Conservation (phyloP, 2,329 filamentous ascomycete species). For the Trichoderma endophyticum region DNA sequence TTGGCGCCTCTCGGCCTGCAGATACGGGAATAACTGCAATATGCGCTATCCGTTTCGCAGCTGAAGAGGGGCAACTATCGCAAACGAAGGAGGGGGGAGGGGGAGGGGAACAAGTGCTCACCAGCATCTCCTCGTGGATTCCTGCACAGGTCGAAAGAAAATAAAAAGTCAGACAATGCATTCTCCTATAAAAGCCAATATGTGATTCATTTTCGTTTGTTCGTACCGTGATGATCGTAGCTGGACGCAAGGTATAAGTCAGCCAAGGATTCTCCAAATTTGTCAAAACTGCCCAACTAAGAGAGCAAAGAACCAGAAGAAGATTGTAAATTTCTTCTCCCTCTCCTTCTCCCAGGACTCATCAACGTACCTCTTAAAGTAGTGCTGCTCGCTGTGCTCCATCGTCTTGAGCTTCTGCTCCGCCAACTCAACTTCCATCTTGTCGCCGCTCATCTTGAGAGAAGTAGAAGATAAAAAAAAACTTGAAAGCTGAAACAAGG, state of each 20-base stretch:
- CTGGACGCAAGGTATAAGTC: conserved; percentile 46
- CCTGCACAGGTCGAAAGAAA: conserved; percentile 51
- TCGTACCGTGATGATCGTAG: conserved; percentile 93
- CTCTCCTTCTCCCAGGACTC: background rate
- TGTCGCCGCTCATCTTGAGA: conserved; percentile 45
- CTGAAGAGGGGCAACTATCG: conserved; percentile 18
- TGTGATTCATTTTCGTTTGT: background rate
- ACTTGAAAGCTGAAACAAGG: background rate
- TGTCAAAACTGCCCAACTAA: background rate
- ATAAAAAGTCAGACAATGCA: conserved; percentile 20
- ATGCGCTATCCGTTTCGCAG: background rate
- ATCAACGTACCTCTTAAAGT: conserved; percentile 83
- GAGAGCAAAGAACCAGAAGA: background rate
- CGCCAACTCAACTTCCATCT: conserved; percentile 58
- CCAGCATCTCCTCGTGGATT: conserved; percentile 98
- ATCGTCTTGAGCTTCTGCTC: conserved; percentile 66
- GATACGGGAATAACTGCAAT: background rate
- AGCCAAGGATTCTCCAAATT: conserved; percentile 29
- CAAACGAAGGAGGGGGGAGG: conserved; percentile 22
- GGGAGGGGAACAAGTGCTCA: conserved; percentile 48
- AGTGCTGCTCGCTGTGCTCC: conserved; percentile 96
- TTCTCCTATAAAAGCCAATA: background rate
- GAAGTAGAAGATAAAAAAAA: conserved; percentile 2
- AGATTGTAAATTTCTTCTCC: background rate
- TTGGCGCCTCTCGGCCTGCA: background rate